These are phyloP conservation scores for Rugonectria rugulosa DNA, from an alignment of 2,329 filamentous ascomycete species.

Conservation along the genomic window DNA sequence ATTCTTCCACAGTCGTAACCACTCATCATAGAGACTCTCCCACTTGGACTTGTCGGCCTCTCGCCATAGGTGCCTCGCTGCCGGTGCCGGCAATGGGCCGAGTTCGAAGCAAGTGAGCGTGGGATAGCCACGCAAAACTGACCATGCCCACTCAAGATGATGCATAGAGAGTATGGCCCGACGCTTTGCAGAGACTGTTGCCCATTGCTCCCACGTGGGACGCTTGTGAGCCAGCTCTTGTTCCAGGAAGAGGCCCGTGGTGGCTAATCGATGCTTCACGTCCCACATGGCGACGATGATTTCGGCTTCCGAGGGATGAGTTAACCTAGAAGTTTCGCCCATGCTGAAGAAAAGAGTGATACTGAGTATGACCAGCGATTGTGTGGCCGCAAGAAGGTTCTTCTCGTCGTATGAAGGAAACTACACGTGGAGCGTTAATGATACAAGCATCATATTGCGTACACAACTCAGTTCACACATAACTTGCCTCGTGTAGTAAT, in stretches of 20 bases:
- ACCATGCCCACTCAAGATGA: conserved; percentile 7
- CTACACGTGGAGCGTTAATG: background rate
- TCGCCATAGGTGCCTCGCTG: background rate
- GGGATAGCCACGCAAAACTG: background rate
- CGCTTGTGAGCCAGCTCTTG: background rate
- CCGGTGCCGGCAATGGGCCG: background rate
- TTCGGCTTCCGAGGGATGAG: background rate
- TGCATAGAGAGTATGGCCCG: background rate
- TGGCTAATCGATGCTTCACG: background rate
- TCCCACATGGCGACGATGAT: background rate
- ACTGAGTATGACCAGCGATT: background rate
- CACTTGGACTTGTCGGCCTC: background rate
- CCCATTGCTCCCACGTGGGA: background rate
- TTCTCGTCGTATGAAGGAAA: background rate
- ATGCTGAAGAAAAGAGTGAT: background rate
- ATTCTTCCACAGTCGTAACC: background rate
- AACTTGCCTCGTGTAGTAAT: background rate
- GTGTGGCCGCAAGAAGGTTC: background rate
- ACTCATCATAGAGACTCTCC: background rate
- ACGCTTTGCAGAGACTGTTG: background rate
- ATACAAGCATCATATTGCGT: background rate
- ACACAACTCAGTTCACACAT: background rate
- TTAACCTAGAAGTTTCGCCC: background rate
- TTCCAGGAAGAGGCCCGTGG: conserved; percentile 1
- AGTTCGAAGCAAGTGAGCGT: conserved; percentile 1